Base-by-base conservation (phyloP, 805 yeast species). In the Ogataea glucozyma region DNA sequence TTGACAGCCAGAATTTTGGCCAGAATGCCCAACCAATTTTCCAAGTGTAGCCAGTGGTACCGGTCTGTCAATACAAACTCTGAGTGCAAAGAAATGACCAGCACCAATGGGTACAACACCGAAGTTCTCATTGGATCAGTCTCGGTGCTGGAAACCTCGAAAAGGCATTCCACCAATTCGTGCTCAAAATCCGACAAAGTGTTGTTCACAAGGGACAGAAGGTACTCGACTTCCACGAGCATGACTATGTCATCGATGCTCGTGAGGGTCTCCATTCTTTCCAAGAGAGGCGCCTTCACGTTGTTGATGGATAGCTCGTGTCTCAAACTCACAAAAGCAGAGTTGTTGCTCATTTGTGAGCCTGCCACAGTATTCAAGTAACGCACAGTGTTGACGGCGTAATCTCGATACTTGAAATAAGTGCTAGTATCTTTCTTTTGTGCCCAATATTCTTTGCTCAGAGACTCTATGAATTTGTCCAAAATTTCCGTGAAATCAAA, bases 331-430 rank as follows among this genome's bases (percentile, higher is more conserved):
- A 49, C 38, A 26, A 41, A 57, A 6, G 56, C 60, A 4, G 64
- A 52, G 18, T 43, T 34, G 7, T 46, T 42, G 6, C 35, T 32
- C 29, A 60, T 35, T 3, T 38, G 26, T 4, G 49, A 40, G 5
- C 38, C 26, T 1, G 57, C 54, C 17, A 61, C 59, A 0, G 60
- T 52, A 33, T 51, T 57, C 10, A 63, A 13, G 34, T 61, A 63
- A 12, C 56, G 30, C 1, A 59, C 30, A 4, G 56, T 22, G n/a
- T 53, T 51, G 18, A 39, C 43, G 1, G 57, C 40, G 34, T 47
- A 59, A 0, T 50, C 50, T 20, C 31, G 46, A 14, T 52, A 52
- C 3, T 17, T 26, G 1, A 22, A 11, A 18, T 19, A 37, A 12
- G 26, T 18, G 6, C 27, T 12, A 3, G 11, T n/a, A 2, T 20